A percentile compares a stretch with the other conserved stretches of the same genome.
Evolutionary conservation across 2,329 filamentous ascomycete species (phyloP).

Genomic region (Mycosphaerella arachidis): DNA sequence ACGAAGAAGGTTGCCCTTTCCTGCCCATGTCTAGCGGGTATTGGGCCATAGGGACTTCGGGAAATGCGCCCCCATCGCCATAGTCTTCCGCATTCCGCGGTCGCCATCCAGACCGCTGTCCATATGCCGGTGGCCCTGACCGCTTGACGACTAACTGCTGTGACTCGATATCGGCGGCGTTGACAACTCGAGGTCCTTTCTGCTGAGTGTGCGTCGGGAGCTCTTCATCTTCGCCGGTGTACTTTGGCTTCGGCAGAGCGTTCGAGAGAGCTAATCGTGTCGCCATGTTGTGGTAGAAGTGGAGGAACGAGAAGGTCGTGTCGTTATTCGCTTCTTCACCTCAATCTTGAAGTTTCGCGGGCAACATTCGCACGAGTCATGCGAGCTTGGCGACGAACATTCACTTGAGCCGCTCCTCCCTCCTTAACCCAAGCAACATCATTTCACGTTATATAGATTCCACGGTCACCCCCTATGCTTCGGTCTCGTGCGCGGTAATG

Average conservation of each 20-base stretch:
- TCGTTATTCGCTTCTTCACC: neutral
- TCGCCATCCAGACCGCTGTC: slow-evolving; percentile 82
- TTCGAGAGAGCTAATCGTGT: slow-evolving; percentile 59
- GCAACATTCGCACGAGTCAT: neutral
- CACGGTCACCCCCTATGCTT: neutral
- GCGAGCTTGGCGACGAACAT: neutral
- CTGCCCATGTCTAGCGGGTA: slow-evolving; percentile 94
- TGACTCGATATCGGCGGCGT: slow-evolving; percentile 73
- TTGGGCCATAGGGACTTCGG: slow-evolving; percentile 87
- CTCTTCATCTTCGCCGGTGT: slow-evolving; percentile 85
- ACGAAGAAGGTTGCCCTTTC: slow-evolving; percentile 60
- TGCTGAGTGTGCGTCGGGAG: slow-evolving; percentile 65
- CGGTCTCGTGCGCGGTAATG: neutral
- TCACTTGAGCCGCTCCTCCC: neutral
- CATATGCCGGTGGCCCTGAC: slow-evolving; percentile 81
- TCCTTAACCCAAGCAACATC: neutral
- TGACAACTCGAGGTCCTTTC: slow-evolving; percentile 77
- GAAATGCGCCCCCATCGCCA: slow-evolving; percentile 92
- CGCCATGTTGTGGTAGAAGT: slow-evolving; percentile 15
- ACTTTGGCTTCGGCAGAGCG: slow-evolving; percentile 83
- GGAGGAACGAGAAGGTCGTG: neutral
- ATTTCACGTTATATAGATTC: neutral
- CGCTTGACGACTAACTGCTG: slow-evolving; percentile 80
- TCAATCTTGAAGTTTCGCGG: neutral
- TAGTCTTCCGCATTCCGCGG: slow-evolving; percentile 86